Base-by-base conservation (phyloP, 148 eudicot genomes). In the Simmondsia chinensis region DNA sequence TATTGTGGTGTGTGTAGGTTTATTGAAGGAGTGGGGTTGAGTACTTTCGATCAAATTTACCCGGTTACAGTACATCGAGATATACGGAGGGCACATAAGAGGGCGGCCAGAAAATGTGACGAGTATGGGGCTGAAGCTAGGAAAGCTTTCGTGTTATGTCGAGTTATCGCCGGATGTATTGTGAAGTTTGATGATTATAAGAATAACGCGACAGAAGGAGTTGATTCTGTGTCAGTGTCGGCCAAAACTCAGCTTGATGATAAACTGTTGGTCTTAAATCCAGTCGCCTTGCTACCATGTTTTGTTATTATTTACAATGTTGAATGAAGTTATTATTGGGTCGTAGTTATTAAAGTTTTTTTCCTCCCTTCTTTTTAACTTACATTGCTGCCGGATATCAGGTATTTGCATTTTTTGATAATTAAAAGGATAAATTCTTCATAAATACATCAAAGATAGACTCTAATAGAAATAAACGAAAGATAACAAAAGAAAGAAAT, bases 231-330 rank as follows among this genome's bases (percentile, higher is more conserved):
- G 36, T 28, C 39, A 4, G 31, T 40, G 10, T 31, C 56, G 4
- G 6, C 26, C 9, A 37, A 39, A 28, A 27, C 13, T 20, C 26
- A 18, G 2, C 19, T 11, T 5, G 36, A 52, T 5, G 45, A 52
- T 16, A 29, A 48, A n/a, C 53, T 48, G 8, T 15, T 48, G 41
- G 27, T 48, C 20, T 48, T 33, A 12, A 48, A 48, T 14, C 41
- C 41, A 1, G 28, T 35, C 11, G 46, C 56, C 33, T 24, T 52
- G 20, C 46, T 52, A n/a, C 56, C 56, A 8, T 52, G 56, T 12
- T 52, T 52, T 39, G 56, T 52, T 26, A 36, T 52, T 29, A 24
- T 52, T 0, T 52, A 52, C 6, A 25, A 28, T 4, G 46, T 52
- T 10, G n/a, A n/a, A n/a, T n/a, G n/a, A n/a, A n/a, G n/a, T n/a